These are phyloP conservation scores for Amanita pseudoporphyria DNA, from an alignment of 768 basidiomycete species.

Conservation along the genomic window DNA sequence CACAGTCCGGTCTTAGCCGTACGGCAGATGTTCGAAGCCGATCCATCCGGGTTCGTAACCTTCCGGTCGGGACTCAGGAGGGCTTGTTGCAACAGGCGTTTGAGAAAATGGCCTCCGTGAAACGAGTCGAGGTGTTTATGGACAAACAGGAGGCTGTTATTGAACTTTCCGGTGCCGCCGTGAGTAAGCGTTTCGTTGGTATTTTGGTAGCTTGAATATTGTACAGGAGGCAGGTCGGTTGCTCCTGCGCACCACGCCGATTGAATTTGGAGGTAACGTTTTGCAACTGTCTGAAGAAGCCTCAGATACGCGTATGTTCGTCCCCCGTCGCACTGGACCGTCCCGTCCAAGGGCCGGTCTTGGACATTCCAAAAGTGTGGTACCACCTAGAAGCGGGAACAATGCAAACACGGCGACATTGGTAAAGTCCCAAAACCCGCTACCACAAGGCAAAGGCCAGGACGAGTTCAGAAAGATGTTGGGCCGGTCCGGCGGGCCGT, in stretches of 20 bases:
- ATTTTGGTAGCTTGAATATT: background rate
- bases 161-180: slow-evolving; percentile 58
- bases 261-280: slow-evolving; percentile 54
- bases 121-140: slow-evolving; percentile 66
- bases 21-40: slow-evolving; percentile 52
- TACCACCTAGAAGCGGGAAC: slow-evolving; percentile 11
- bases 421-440: slow-evolving; percentile 13
- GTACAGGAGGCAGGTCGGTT: slow-evolving; percentile 77
- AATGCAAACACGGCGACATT: slow-evolving; percentile 5
- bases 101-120: slow-evolving; percentile 63
- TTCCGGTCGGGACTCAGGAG: slow-evolving; percentile 77
- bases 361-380: slow-evolving; percentile 41
- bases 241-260: slow-evolving; percentile 59
- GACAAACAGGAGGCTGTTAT: slow-evolving; percentile 52
- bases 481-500: slow-evolving; percentile 13
- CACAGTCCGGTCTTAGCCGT: slow-evolving; percentile 50
- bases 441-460: slow-evolving; percentile 44
- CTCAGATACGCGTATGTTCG: slow-evolving; percentile 35
- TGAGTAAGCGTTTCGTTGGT: slow-evolving; percentile 22
- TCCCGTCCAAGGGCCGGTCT: slow-evolving; percentile 68
- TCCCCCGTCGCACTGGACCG: slow-evolving; percentile 49
- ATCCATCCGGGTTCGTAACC: slow-evolving; percentile 65
- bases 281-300: slow-evolving; percentile 54
- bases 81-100: slow-evolving; percentile 85
- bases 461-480: slow-evolving; percentile 87